These are phyloP conservation scores for Metarhizium anisopliae DNA, from an alignment of 2,329 filamentous ascomycete genomes.

Conservation along the genomic window DNA sequence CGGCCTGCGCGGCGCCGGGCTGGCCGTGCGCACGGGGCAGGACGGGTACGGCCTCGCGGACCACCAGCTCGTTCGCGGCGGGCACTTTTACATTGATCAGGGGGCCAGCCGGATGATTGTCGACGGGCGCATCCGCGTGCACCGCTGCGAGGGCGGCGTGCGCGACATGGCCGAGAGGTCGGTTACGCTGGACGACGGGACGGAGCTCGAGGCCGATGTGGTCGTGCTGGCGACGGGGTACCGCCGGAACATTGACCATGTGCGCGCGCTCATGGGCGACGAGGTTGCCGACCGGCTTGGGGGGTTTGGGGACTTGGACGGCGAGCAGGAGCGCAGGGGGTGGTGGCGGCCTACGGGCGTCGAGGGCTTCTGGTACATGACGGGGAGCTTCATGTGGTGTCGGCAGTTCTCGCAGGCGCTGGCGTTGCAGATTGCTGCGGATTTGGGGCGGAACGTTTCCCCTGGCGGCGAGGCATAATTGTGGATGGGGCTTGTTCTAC, in stretches of 20 bases:
- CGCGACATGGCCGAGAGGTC: conserved; percentile 18
- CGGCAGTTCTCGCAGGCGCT: conserved; percentile 26
- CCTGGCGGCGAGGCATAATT: not conserved
- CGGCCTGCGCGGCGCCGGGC: conserved; percentile 24
- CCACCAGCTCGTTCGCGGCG: conserved; percentile 28
- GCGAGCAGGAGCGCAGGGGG: conserved; percentile 18
- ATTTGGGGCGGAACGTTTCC: not conserved
- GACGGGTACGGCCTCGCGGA: conserved; percentile 26
- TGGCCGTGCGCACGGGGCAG: conserved; percentile 26
- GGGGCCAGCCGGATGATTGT: conserved; percentile 29
- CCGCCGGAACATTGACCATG: conserved; percentile 26
- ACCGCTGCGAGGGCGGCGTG: conserved; percentile 20
- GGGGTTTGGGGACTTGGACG: conserved; percentile 29
- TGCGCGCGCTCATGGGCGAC: conserved; percentile 26
- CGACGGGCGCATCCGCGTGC: conserved; percentile 31
- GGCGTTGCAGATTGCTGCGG: conserved; percentile 25
- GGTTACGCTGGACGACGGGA: conserved; percentile 22
- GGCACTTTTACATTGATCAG: conserved; percentile 34
- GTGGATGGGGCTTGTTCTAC: not conserved
- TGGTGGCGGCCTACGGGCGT: conserved; percentile 27
- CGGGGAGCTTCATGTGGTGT: conserved; percentile 24
- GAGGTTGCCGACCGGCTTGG: conserved; percentile 22
- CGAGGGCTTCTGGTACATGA: conserved; percentile 29
- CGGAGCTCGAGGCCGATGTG: conserved; percentile 27
- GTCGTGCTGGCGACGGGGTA: conserved; percentile 35